These are phyloP conservation scores for Chlorella sp. DNA, from an alignment of 139 green algal genomes.

Conservation along the genomic window DNA sequence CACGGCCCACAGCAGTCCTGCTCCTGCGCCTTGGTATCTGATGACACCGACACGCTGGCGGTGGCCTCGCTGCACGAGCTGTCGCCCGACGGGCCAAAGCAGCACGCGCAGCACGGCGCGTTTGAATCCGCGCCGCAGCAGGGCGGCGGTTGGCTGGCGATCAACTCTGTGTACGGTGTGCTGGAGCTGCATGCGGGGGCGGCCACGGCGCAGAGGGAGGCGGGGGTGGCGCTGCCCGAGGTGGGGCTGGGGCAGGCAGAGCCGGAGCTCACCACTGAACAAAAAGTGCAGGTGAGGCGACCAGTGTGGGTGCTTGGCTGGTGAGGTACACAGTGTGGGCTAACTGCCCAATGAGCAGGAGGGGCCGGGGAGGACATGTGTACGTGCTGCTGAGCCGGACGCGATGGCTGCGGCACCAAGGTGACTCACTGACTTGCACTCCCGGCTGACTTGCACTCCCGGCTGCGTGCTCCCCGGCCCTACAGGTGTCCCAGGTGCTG, in stretches of 20 bases:
- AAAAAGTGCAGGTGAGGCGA: background rate
- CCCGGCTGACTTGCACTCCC: no score
- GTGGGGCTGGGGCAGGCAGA: background rate
- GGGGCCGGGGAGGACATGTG: no score
- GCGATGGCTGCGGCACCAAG: background rate
- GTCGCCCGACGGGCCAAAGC: background rate
- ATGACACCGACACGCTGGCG: no score
- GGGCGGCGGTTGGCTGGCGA: background rate
- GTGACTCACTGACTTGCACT: background rate
- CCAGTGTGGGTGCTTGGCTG: background rate
- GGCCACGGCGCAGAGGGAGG: background rate
- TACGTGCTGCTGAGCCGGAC: no score
- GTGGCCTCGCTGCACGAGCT: background rate
- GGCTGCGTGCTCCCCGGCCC: no score
- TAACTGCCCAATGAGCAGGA: background rate
- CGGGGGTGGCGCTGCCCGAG: background rate
- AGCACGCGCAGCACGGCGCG: no score
- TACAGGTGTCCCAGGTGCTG: background rate
- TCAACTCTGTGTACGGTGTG: background rate
- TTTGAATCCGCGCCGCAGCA: background rate
- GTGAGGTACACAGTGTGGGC: no score
- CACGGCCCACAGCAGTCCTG: no score
- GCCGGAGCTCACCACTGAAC: background rate
- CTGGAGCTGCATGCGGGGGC: background rate
- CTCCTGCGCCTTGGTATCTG: no score